Conservation (phyloP, 768 basidiomycete genomes). For the Pisolithus microcarpus region DNA sequence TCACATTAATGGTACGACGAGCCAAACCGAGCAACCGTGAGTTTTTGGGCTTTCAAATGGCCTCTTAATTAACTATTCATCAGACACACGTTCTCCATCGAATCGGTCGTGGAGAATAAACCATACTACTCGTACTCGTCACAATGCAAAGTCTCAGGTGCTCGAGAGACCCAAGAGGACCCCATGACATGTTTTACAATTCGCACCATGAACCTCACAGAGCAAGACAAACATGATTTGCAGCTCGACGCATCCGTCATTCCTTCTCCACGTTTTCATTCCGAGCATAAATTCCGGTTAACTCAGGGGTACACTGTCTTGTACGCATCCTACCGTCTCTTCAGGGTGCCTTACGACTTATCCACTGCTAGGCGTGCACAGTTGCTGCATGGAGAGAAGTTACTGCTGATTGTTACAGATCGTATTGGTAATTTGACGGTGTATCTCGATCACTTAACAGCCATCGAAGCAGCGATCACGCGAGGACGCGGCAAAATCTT, state of each 20-base stretch:
- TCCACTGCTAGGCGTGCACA: conserved; percentile 24
- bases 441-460: conserved; percentile 30
- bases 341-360: not conserved
- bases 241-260: conserved; percentile 17
- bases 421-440: conserved; percentile 27
- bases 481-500: conserved; percentile 25
- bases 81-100: conserved; percentile 6
- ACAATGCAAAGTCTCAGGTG: conserved; percentile 5
- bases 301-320: conserved; percentile 8
- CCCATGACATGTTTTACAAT: conserved; percentile 16
- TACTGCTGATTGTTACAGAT: conserved; percentile 38
- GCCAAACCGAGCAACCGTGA: conserved; percentile 3
- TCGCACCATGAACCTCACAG: conserved; percentile 21
- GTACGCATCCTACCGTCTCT: not conserved
- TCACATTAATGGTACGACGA: conserved; percentile 12
- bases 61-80: not conserved
- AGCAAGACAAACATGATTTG: conserved; percentile 21
- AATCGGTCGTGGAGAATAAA: not conserved
- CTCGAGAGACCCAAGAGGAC: conserved; percentile 8
- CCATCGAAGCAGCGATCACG: conserved; percentile 27
- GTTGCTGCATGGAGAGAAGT: conserved; percentile 32
- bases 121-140: not conserved
- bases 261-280: conserved; percentile 18
- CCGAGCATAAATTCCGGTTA: conserved; percentile 11
- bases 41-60: not conserved